Base-by-base conservation (phyloP, 768 basidiomycete genomes). In the Phylloporus arenicola region DNA sequence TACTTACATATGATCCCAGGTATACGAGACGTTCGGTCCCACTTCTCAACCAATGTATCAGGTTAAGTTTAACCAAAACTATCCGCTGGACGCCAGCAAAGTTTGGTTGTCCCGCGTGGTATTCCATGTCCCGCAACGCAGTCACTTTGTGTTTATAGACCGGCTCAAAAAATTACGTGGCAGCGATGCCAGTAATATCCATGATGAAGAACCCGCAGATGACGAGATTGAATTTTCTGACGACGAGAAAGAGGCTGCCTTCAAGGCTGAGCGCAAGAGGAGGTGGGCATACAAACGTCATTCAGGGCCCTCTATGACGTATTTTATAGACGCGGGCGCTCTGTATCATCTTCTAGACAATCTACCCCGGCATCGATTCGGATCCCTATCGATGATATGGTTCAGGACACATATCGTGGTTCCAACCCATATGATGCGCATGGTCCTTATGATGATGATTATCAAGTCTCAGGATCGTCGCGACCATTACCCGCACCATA, bases 11-110 rank as follows among this genome's bases (percentile, higher is more conserved):
- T 35, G 45, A 10, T 65, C 9, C 13, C 9, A 94, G 91, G 75
- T 97, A 46, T 89, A 86, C 63, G 95, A 98, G 70, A 96, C 94
- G 0, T 98, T 98, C 68, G 95, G 95, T 10, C 92, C 95, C 3
- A 91, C 94, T 9, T 77, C 80, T 17, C 85, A 89, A 52, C 95
- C 95, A 6, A 72, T 95, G 50, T 98, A 98, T 64, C 87, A 92
- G 58, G 75, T 97, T 55, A 84, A 83, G 60, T 91, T 94, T 68
- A 86, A 77, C 57, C 72, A 81, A 31, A 64, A 74, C 3, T 84
- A 82, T 57, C 80, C 86, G 5, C 65, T 88, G 39, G 75, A 88
- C 61, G 62, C 70, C 12, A 73, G 78, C 47, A 78, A 77, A 59
- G 75, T 86, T 37, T 67, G 68, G 48, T 53, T 80, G 16, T 77